Percentiles rank a stretch among this genome's conserved stretches.
These are phyloP conservation scores for Allium fistulosum DNA, from an alignment of 106 monocot species.

Conservation along the genomic window DNA sequence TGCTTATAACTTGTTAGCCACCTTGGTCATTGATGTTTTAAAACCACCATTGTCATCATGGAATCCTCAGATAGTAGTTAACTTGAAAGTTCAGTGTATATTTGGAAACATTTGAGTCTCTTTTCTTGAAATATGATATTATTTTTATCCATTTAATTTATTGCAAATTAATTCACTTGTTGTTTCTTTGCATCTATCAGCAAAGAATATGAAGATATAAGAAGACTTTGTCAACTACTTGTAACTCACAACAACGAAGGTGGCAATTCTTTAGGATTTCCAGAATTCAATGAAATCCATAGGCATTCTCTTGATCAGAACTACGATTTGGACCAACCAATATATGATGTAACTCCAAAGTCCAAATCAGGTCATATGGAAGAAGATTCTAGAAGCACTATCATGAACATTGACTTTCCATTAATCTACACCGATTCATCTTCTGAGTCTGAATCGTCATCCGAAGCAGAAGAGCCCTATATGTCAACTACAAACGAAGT, in stretches of 20 bases:
- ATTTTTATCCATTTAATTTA: background rate
- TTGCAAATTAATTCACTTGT: background rate
- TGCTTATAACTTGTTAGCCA: too few relatives aligned
- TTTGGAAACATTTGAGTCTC: too few relatives aligned
- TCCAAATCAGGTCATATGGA: slow-evolving; percentile 10
- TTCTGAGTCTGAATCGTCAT: slow-evolving; percentile 51
- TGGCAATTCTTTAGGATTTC: slow-evolving; percentile 18
- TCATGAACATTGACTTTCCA: slow-evolving; percentile 18
- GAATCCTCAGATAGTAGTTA: too few relatives aligned
- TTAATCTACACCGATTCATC: slow-evolving; percentile 43
- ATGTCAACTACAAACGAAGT: slow-evolving; percentile 41
- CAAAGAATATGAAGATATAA: slow-evolving; percentile 65
- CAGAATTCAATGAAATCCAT: slow-evolving; percentile 12
- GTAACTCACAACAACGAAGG: slow-evolving; percentile 15
- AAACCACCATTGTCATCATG: too few relatives aligned
- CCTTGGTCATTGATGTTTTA: too few relatives aligned
- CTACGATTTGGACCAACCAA: slow-evolving; percentile 13
- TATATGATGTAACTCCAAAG: slow-evolving; percentile 11
- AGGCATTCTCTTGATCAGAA: slow-evolving; percentile 23
- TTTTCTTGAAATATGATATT: background rate
- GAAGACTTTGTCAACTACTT: slow-evolving; percentile 42
- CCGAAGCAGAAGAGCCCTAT: slow-evolving; percentile 14
- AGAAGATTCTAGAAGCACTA: slow-evolving; percentile 18
- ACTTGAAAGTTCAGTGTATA: too few relatives aligned
- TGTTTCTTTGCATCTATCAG: slow-evolving; percentile 23